Evolutionary conservation across 768 basidiomycete species (phyloP).

Genomic region (Gautieria morchelliformis): DNA sequence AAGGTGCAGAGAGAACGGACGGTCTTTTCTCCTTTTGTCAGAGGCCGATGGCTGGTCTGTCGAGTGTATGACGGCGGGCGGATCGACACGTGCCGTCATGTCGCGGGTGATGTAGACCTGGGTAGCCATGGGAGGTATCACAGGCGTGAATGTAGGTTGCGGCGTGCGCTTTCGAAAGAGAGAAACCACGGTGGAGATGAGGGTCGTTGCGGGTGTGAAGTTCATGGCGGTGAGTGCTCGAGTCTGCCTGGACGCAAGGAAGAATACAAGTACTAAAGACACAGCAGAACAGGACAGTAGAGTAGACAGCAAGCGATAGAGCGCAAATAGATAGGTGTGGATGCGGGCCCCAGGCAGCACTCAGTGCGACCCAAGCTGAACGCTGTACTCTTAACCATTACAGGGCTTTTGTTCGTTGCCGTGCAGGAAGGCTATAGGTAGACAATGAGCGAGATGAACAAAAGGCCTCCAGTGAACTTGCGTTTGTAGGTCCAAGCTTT

Average conservation of each 20-base stretch:
- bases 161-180: background rate
- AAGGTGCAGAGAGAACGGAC: background rate
- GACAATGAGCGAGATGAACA: too few species aligned
- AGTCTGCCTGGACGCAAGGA: too few species aligned
- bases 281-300: background rate
- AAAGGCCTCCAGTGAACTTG: too few species aligned
- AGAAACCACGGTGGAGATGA: background rate
- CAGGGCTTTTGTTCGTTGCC: too few species aligned
- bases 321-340: background rate
- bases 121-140: background rate
- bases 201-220: background rate
- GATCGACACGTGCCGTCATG: background rate
- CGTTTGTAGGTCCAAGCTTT: too few species aligned
- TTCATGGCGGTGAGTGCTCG: too few species aligned
- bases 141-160: background rate
- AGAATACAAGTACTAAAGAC: background rate
- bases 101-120: background rate
- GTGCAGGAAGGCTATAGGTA: too few species aligned
- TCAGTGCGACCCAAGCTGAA: background rate
- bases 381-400: too few species aligned
- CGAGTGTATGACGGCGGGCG: background rate
- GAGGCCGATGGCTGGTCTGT: background rate
- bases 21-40: too few species aligned
- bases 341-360: background rate
- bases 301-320: background rate